phyloP scores from a whole-genome alignment of 1,284 basidiomycete genomes.

The Papiliotrema laurentii region DNA sequence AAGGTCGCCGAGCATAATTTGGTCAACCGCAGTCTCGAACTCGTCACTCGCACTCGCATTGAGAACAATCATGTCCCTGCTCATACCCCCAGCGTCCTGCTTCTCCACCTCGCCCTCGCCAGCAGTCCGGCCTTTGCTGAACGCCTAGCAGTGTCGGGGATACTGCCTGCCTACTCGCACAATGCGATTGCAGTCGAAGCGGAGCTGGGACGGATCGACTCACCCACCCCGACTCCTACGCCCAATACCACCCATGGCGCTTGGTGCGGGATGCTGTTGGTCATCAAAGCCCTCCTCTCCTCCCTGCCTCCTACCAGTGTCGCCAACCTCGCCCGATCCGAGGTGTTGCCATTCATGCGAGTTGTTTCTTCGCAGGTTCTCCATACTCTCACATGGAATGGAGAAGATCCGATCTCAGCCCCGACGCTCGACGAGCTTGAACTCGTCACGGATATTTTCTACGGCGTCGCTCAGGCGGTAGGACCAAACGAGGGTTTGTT shows the following conservation, averaged over 20 bases:
- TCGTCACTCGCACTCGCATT: conserved; percentile 57
- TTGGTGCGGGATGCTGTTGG: conserved; percentile 80
- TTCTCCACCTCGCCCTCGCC: conserved; percentile 83
- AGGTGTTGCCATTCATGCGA: conserved; percentile 79
- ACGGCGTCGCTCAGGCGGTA: conserved; percentile 56
- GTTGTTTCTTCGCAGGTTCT: conserved; percentile 77
- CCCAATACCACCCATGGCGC: conserved; percentile 55
- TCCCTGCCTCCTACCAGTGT: conserved; percentile 53
- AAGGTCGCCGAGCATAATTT: conserved; percentile 77
- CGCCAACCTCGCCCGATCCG: conserved; percentile 68
- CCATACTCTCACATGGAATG: conserved; percentile 70
- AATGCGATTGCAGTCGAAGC: conserved; percentile 72
- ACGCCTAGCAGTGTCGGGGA: conserved; percentile 74
- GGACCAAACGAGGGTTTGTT: conserved; percentile 55
- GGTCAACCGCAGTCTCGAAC: conserved; percentile 68
- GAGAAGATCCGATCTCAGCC: conserved; percentile 65
- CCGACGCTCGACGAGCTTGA: conserved; percentile 75
- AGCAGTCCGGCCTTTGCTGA: conserved; percentile 72
- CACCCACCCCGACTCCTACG: conserved; percentile 60
- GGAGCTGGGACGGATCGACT: conserved; percentile 68
- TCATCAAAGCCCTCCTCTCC: conserved; percentile 68
- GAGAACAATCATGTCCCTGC: conserved; percentile 38
- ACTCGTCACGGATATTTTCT: conserved; percentile 68
- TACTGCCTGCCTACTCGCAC: conserved; percentile 75
- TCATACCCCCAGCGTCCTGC: conserved; percentile 71